Base-by-base conservation (phyloP, 805 yeast species). In the Spathaspora girioi region DNA sequence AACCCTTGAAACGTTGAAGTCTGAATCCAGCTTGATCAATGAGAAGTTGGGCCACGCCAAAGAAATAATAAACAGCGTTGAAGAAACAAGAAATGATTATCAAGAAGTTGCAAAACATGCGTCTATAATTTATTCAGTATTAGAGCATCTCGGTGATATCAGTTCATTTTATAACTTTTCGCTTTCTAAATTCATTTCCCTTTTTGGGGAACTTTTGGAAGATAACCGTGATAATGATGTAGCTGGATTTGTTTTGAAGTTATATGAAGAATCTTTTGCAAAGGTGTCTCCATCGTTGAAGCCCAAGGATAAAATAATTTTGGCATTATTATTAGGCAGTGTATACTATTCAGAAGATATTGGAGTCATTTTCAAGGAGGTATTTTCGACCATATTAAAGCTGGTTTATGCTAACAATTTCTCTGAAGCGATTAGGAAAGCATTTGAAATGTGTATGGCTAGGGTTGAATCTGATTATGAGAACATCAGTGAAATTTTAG, bases 1-100 rank as follows among this genome's bases (percentile, higher is more conserved):
- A 5, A 80, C 86, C 1, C 70, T 92, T 46, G 94, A 87, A 57
- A 63, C 59, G 0, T 67, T 93, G 48, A 92, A 93, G 61, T 53
- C 62, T 0, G 91, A 91, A 56, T 73, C 96, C 0, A 57, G 55
- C 0, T 75, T 76, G 15, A 77, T 89, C 14, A 78, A 79, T 38
- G 50, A 50, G 1, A 83, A 85, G 60, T 74, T 87, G 52, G 57
- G 55, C 1, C 84, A 84, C 49, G 80, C 92, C 0, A 71, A 71
- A 2, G 59, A 60, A 6, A 80, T 89, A 3, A 79, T 89, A 74
- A 64, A 57, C 1, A 73, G 78, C 3, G 80, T 89, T 14, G 83
- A 82, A 5, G 61, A 61, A 2, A 71, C 79, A 1, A 67, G 83
- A 50, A 65, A 65, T 7, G 61, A 70, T 29, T 90, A 78, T 59